Percentiles rank a stretch among this genome's conserved stretches.
phyloP scores from a whole-genome alignment of 352 stramenopile species.

The Saprolegnia parasitica region DNA sequence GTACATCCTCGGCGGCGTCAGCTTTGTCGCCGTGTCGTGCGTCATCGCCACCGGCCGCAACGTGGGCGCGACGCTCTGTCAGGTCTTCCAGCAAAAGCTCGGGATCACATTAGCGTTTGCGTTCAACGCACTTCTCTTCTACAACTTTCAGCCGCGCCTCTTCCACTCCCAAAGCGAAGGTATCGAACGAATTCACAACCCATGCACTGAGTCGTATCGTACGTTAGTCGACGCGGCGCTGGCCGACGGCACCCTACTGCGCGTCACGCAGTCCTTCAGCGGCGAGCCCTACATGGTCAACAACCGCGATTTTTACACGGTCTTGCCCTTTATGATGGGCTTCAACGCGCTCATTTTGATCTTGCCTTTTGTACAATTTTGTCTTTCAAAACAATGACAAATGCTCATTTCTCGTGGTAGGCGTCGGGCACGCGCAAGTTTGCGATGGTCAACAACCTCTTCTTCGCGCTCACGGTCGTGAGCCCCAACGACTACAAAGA shows the following conservation, averaged over 20 bases:
- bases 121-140: slow-evolving; percentile 73
- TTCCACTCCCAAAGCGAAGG: slow-evolving; percentile 33
- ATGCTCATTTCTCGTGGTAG: neutral
- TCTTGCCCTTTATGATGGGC: slow-evolving; percentile 66
- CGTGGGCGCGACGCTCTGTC: slow-evolving; percentile 53
- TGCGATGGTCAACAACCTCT: slow-evolving; percentile 75
- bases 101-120: slow-evolving; percentile 67
- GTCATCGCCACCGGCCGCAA: slow-evolving; percentile 71
- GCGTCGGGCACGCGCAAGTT: slow-evolving; percentile 85
- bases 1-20: slow-evolving; percentile 67
- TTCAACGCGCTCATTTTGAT: slow-evolving; percentile 63
- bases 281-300: slow-evolving; percentile 60
- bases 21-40: slow-evolving; percentile 65
- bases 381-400: no score
- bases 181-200: neutral
- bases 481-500: slow-evolving; percentile 43
- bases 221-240: slow-evolving; percentile 28
- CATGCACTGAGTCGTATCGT: slow-evolving; percentile 3
- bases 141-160: slow-evolving; percentile 39
- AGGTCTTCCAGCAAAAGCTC: slow-evolving; percentile 70
- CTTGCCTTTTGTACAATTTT: slow-evolving; percentile 37
- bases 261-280: slow-evolving; percentile 59
- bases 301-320: slow-evolving; percentile 61
- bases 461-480: slow-evolving; percentile 76
- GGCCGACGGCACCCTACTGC: neutral